Evolutionary conservation across 2,329 filamentous ascomycete genomes (phyloP).

Genomic region (Exophiala dermatitidis): DNA sequence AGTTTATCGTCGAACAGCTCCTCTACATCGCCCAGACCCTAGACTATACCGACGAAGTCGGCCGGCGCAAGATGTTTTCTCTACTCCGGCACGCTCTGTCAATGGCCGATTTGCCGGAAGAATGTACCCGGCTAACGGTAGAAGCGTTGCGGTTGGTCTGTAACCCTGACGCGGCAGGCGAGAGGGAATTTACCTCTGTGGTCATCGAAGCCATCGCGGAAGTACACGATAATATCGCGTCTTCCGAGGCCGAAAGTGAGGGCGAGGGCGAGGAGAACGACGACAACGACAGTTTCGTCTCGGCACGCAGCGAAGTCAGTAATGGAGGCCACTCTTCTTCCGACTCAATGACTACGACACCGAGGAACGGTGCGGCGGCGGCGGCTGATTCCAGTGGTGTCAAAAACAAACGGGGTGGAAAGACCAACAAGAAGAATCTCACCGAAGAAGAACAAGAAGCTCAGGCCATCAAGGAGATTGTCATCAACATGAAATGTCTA

Average conservation of each 20-base stretch:
- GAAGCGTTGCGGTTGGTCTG: constrained; percentile 78
- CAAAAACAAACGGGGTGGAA: neutral
- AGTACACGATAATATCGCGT: constrained; percentile 84
- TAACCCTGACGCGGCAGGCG: constrained; percentile 47
- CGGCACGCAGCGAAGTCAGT: constrained; percentile 77
- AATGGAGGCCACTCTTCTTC: constrained; percentile 47
- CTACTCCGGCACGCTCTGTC: constrained; percentile 79
- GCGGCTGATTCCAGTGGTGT: constrained; percentile 20
- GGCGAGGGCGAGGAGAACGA: constrained; percentile 45
- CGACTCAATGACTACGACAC: constrained; percentile 23
- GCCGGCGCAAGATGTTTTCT: constrained; percentile 90
- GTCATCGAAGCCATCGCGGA: constrained; percentile 89
- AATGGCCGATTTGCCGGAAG: constrained; percentile 80
- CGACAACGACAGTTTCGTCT: constrained; percentile 81
- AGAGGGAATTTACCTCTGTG: constrained; percentile 47
- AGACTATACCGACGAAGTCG: constrained; percentile 96
- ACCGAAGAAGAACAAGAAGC: constrained; percentile 42
- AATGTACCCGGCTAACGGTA: constrained; percentile 80
- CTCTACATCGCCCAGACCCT: constrained; percentile 85
- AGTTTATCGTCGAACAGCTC: constrained; percentile 93
- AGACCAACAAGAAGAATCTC: constrained; percentile 6
- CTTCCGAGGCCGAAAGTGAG: constrained; percentile 21
- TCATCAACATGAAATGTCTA: constrained; percentile 97
- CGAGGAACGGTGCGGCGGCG: constrained; percentile 25
- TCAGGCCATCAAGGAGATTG: constrained; percentile 80